Evolutionary conservation across 2,329 filamentous ascomycete genomes (phyloP).

Genomic region (Orbilia brochopaga): DNA sequence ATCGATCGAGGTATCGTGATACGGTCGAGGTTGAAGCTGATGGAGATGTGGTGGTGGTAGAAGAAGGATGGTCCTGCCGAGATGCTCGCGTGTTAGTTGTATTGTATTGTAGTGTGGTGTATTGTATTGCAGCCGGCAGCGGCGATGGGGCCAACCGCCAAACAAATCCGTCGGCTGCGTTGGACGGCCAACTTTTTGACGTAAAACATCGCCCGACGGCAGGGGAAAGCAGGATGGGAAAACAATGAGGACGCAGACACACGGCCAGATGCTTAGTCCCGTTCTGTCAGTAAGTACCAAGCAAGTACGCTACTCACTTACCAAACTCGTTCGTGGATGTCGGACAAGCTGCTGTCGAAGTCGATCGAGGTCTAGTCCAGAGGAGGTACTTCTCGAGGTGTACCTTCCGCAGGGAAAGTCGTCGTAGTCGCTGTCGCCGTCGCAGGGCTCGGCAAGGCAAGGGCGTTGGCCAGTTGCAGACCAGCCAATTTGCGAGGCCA

Average conservation of each 20-base stretch:
- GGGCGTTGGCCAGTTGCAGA: neutral
- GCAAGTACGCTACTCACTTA: no score
- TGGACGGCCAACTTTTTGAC: constrained; percentile 7
- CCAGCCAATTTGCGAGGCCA: constrained; percentile 3
- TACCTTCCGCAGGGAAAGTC: constrained; percentile 1
- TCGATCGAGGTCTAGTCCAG: neutral
- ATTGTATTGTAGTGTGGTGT: no score
- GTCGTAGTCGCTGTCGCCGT: neutral
- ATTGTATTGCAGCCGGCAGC: no score
- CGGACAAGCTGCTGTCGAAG: neutral
- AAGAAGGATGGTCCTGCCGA: constrained; percentile 1
- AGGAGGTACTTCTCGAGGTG: no score
- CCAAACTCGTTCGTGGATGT: neutral
- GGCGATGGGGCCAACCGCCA: neutral
- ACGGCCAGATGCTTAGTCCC: no score
- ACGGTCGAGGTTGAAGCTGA: no score
- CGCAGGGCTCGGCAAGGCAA: neutral
- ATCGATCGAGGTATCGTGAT: no score
- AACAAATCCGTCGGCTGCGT: neutral
- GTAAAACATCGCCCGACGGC: constrained; percentile 16
- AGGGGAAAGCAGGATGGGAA: constrained; percentile 1
- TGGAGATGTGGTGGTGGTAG: neutral
- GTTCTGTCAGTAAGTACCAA: no score
- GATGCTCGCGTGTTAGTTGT: constrained; percentile 3
- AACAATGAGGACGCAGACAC: neutral